Percentiles rank a stretch among this genome's conserved stretches.
Evolutionary conservation across 495 filamentous ascomycete genomes (phyloP).

Genomic region (Tuber aestivum): DNA sequence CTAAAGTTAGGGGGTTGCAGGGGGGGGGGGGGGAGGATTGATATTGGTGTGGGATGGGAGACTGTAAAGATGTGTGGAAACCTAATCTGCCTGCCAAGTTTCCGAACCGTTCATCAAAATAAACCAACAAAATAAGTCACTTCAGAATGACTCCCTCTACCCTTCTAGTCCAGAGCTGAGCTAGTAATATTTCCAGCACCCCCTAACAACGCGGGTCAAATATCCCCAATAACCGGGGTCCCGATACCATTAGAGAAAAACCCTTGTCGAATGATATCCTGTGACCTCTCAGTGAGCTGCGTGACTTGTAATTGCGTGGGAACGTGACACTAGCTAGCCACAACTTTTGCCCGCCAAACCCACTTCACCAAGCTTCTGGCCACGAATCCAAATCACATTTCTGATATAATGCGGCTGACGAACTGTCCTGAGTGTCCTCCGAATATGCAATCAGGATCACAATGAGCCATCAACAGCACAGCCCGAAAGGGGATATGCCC

Average conservation of each 20-base stretch:
- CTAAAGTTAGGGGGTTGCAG: background rate
- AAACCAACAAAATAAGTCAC: background rate
- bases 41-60: background rate
- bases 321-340: background rate
- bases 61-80: background rate
- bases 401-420: background rate
- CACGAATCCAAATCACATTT: background rate
- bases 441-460: background rate
- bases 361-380: background rate
- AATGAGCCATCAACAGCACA: background rate
- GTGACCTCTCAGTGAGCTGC: background rate
- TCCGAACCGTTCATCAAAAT: background rate
- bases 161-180: background rate
- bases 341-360: background rate
- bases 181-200: background rate
- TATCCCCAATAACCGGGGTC: background rate
- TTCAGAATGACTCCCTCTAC: background rate
- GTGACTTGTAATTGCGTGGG: background rate
- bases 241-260: background rate
- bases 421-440: background rate
- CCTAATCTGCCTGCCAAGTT: background rate
- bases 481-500: background rate
- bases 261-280: background rate
- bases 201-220: background rate
- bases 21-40: background rate